Base-by-base conservation (phyloP, 2,329 filamentous ascomycete genomes). In the Pseudogymnoascus sp. region DNA sequence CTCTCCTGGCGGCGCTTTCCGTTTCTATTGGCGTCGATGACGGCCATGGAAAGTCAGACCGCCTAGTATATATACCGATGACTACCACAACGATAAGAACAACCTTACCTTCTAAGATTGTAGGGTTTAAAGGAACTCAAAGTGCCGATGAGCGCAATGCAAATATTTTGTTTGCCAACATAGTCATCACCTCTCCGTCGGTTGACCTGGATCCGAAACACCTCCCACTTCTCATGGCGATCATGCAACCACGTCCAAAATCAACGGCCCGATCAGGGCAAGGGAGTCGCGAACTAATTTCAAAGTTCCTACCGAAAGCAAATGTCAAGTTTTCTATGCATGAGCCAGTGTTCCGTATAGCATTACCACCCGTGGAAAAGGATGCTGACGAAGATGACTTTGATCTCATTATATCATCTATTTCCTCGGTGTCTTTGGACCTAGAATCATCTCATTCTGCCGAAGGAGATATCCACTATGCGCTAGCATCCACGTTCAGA, bases 301-400 rank as follows among this genome's bases (percentile, higher is more conserved):
- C 93, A 12, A 85, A 90, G n/a, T 81, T 97, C 3, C 78, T 99
- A 7, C 94, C 94, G 1, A 97, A 97, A 75, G 89, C 93, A 0
- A 96, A 83, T 69, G 88, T 97, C 73, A 99, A 97, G 70, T 86
- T 97, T 39, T 97, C 94, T 0, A 89, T 99, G 75, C 94, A 99
- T 70, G 94, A 99, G 71, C 94, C 94, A 1, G 95, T 99, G 14
- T 73, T 97, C 64, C 86, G 95, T 67, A 92, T 99, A 65, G 86
- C 92, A 6, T 78, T 99, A 4, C 92, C 92, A 4, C 87, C 93
- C 0, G 84, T 94, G 64, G 83, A 88, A 63, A 80, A 81, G 60
- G 77, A 77, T 2, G 76, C 80, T 39, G 82, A 86, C 25, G 80
- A 85, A 0, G 90, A 91, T 63, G 92, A 97, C 66, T 97, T 94